Conservation (phyloP, 305 asterid genomes). For the Petunia hybrid region DNA sequence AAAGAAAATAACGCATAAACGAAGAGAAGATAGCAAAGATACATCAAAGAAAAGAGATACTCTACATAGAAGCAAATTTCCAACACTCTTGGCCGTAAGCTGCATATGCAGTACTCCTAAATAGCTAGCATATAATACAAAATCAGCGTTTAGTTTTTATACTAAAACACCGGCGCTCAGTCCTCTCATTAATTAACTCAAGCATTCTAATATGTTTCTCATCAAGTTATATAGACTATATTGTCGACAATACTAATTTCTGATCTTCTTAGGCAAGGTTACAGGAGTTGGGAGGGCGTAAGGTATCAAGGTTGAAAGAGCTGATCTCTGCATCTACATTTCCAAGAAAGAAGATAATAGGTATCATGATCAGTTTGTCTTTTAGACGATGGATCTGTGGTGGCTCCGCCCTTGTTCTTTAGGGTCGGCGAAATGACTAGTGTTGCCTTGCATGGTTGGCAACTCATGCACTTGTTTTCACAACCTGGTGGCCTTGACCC, state of each 20-base stretch:
- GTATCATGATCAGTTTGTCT: slow-evolving; percentile 26
- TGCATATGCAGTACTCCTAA: neutral
- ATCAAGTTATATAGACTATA: neutral
- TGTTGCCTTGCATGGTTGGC: slow-evolving; percentile 49
- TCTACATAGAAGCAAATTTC: neutral
- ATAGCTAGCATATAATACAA: neutral
- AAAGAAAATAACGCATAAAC: neutral
- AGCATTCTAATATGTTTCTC: neutral
- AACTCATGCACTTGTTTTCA: slow-evolving; percentile 49
- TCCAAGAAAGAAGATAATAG: slow-evolving; percentile 32
- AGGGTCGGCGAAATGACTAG: slow-evolving; percentile 42
- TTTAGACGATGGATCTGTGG: neutral
- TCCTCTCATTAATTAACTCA: neutral
- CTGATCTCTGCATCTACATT: slow-evolving; percentile 42
- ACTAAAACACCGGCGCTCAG: neutral
- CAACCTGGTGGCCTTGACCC: slow-evolving; percentile 54
- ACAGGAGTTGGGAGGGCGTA: neutral
- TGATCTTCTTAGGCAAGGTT: neutral
- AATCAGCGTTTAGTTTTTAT: neutral
- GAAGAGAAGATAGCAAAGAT: neutral
- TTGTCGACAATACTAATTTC: neutral
- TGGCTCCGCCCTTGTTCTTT: neutral
- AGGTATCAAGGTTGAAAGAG: slow-evolving; percentile 44
- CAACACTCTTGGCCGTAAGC: neutral
- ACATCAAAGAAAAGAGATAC: neutral